These are phyloP conservation scores for Citrullus colocynthis DNA, from an alignment of 306 rosid species.

Conservation along the genomic window DNA sequence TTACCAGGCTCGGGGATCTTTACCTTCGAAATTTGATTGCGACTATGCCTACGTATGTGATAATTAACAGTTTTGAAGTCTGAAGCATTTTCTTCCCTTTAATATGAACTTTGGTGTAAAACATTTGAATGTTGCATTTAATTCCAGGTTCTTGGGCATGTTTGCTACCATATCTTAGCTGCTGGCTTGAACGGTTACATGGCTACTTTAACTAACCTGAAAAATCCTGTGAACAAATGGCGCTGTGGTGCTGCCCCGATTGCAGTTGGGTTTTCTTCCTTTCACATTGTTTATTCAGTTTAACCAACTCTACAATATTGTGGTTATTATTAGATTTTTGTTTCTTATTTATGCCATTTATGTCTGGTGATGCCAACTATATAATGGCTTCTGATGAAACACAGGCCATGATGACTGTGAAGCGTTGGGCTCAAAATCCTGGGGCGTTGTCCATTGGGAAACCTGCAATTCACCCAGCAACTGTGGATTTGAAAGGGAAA, in stretches of 20 bases:
- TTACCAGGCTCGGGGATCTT: conserved; percentile 98
- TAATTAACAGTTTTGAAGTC: not conserved
- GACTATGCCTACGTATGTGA: conserved; percentile 85
- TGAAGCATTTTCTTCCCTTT: not conserved
- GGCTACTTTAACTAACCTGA: conserved; percentile 83
- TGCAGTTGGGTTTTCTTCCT: conserved; percentile 32
- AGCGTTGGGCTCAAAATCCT: conserved; percentile 85
- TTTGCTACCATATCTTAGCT: conserved; percentile 84
- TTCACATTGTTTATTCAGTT: not conserved
- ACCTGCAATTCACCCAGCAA: conserved; percentile 92
- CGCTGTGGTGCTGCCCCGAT: conserved; percentile 91
- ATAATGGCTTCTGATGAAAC: conserved; percentile 6
- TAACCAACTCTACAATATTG: not conserved
- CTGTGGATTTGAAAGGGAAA: conserved; percentile 97
- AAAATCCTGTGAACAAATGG: conserved; percentile 84
- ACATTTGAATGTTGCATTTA: conserved; percentile 4
- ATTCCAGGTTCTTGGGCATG: conserved; percentile 83
- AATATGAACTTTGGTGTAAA: not conserved
- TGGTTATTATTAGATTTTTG: not conserved
- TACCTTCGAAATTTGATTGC: conserved; percentile 93
- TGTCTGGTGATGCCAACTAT: not conserved
- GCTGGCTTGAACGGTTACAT: conserved; percentile 90
- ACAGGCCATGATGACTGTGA: conserved; percentile 93
- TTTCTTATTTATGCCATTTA: not conserved
- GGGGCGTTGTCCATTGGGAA: conserved; percentile 68